Evolutionary conservation across 331 rosid species (phyloP), one percentile per base, ranked within the genome.

Genomic region (Malus hybrid): DNA sequence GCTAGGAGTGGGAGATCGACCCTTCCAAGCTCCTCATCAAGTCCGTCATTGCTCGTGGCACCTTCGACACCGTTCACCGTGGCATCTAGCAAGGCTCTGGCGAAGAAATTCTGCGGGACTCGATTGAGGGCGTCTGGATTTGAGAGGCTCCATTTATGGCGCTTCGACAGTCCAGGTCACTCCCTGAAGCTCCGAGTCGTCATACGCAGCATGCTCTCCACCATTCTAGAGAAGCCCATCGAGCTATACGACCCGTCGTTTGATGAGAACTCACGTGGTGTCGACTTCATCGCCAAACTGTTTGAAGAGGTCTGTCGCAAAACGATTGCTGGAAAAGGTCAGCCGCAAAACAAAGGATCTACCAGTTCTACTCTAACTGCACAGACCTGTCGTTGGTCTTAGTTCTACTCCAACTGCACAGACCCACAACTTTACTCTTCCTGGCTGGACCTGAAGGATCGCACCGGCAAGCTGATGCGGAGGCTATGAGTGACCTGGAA

Each of bases 1-100:
- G 87, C 76, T 93, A 80, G 63, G 96, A 94, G 8, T 94, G 98
- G 98, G 98, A 94, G 89, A 88, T 94, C 85, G 98, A 94, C 65
- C 93, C 98, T 34, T 79, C 96, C 18, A 94, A 94, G 81, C 88
- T 94, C 15, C 76, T 91, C 76, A 88, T 94, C 88, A 94, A 88
- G 78, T 70, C 50, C 71, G 93, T 87, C 79, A 90, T 94, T 72
- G 97, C 96, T 32, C 95, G 96, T 66, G 98, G 98, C 54, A 94
- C 98, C 55, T 94, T 90, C 55, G 97, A 96, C 67, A 91, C 90
- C 1, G 97, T 94, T 24, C 98, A 94, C 72, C 98, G 97, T 55
- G 97, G 95, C 72, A 28, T 91, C 79, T 94, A 94, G 81, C 11
- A 81, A 77, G 55, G 63, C 68, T 24, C 19, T 80, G 5, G 85